Conservation (phyloP, 352 stramenopile genomes). For the Globisporangium emineosum region DNA sequence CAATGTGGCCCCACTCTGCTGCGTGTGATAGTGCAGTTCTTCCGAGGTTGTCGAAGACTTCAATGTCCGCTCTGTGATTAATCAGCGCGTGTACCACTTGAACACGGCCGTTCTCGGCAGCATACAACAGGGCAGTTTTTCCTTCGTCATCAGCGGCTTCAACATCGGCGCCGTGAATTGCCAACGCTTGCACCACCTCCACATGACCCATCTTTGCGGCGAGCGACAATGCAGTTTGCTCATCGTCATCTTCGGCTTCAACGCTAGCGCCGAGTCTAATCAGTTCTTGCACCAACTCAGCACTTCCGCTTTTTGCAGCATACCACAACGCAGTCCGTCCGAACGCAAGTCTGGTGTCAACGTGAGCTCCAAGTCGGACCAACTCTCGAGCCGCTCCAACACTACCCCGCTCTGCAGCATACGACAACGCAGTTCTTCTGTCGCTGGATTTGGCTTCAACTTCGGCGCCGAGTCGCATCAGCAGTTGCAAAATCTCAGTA, state of each 20-base stretch:
- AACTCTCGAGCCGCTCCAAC: neutral
- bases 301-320: neutral
- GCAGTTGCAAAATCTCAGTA: neutral
- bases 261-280: neutral
- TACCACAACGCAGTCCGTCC: neutral
- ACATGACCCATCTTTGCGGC: neutral
- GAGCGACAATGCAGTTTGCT: neutral
- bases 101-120: neutral
- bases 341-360: neutral
- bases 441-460: neutral
- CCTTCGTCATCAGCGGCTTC: neutral
- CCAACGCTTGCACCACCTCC: neutral
- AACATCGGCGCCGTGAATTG: neutral
- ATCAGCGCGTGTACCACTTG: neutral
- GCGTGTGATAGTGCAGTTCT: neutral
- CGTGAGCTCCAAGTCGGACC: neutral
- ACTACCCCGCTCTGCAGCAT: neutral
- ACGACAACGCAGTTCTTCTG: conserved; percentile 1
- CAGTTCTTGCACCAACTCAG: neutral
- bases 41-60: neutral
- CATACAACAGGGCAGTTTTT: neutral
- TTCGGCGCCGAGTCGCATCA: neutral
- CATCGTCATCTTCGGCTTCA: neutral
- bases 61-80: neutral
- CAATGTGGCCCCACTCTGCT: neutral